Conservation (phyloP, 2,329 filamentous ascomycete genomes). For the Aaosphaeria arxii region DNA sequence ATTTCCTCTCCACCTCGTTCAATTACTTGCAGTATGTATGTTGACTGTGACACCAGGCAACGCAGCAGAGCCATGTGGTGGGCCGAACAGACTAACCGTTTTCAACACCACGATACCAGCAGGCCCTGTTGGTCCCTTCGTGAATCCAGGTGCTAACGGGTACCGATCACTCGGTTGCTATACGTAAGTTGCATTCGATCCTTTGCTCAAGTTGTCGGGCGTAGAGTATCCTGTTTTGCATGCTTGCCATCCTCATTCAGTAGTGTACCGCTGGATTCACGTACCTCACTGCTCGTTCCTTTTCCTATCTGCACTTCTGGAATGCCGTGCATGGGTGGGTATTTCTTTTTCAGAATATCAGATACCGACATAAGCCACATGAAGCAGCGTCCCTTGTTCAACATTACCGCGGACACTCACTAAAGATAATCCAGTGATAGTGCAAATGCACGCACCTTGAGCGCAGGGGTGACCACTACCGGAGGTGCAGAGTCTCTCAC, state of each 20-base stretch:
- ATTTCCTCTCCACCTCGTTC: background rate
- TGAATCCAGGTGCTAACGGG: constrained; percentile 13
- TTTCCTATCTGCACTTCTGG: no score
- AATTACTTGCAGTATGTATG: background rate
- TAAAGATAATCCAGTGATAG: constrained; percentile 12
- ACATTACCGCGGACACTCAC: background rate
- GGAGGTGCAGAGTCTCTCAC: constrained; percentile 10
- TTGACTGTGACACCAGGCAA: background rate
- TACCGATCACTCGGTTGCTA: constrained; percentile 14
- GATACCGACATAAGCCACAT: no score
- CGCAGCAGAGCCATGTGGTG: constrained; percentile 11
- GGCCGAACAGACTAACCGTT: constrained; percentile 10
- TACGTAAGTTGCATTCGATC: constrained; percentile 6
- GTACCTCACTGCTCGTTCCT: no score
- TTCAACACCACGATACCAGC: constrained; percentile 8
- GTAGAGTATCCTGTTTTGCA: background rate
- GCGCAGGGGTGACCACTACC: constrained; percentile 4
- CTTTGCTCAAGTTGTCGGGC: no score
- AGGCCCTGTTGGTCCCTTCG: constrained; percentile 6
- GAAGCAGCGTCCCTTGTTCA: no score
- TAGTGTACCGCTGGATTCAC: no score
- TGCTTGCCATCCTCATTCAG: no score
- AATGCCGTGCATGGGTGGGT: no score
- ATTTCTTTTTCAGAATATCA: no score
- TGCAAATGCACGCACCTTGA: constrained; percentile 5